Evolutionary conservation across 2,329 filamentous ascomycete species (phyloP), one percentile per base, ranked within the genome.

Genomic region (Mycosphaerella sp.): DNA sequence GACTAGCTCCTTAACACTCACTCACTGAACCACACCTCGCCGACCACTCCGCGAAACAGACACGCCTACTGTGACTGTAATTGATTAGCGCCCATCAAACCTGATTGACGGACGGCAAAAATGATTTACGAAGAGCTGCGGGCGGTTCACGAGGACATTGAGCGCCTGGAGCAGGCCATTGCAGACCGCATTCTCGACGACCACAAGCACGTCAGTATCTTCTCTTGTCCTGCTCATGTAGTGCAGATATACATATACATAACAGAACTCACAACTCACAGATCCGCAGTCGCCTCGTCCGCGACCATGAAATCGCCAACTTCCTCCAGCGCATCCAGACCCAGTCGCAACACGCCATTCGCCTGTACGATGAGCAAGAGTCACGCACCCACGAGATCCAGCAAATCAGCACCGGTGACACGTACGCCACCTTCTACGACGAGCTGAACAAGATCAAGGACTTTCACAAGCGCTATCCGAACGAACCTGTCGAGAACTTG

Each of bases 121-220:
- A 83, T 96, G 90, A 76, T 95, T 63, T 75, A 96, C 60, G 95
- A 98, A 77, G 91, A 97, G 65, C 87, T 97, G 74, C 83, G 93
- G 65, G 90, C 89, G 67, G 82, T 96, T 65, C 91, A 96, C 66
- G 93, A 98, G 81, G 93, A 98, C 73, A 77, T 98, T 48, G 93
- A 98, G 79, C 85, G 93, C 60, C 81, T 98, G 56, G 93, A 98
- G 74, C 89, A 95, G 71, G 93, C 88, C 51, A 86, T 96, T 66
- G 86, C 89, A 51, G 91, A 97, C 74, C 87, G 91, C 66, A 82
- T 95, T 57, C 80, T 84, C 59, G 89, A 96, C 62, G 90, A 97
- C 61, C 91, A 92, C 44, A 88, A 86, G 73, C 87, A 92, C 71
- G 89, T 91, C 76, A 71, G 84, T 77, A 54, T 51, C 26, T 10